Base-by-base conservation (phyloP, 2,329 filamentous ascomycete species). In the Botrytis medusae region DNA sequence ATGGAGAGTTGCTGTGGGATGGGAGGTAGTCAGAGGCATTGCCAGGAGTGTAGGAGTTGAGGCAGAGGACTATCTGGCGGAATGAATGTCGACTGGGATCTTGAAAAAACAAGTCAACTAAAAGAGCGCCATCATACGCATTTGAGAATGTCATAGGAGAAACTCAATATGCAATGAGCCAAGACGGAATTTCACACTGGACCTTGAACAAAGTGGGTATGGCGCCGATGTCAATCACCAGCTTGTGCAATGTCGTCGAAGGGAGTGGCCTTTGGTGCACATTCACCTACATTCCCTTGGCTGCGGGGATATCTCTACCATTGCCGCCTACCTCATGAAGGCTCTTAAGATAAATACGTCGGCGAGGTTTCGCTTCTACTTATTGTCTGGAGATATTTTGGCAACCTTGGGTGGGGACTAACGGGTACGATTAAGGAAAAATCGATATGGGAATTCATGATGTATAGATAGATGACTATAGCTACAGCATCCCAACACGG, bases 1-100 rank as follows among this genome's bases (percentile, higher is more conserved):
- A 82, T 96, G 92, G 92, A 89, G 91, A 79, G 91, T 95, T 16
- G 93, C 92, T 77, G 90, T 93, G 73, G 89, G 90, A 1, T 95
- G 92, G 92, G 93, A 96, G 79, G 89, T 92, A 75, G 88, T 93
- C 10, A 85, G 91, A 74, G 87, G 86, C 5, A 83, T 96, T 75
- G 93, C 92, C 42, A 84, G 93, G 79, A 91, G 88, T 79, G 88
- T 96, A 69, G 91, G 91, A 3, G 86, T 96, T n/a, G 92, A 94
- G 81, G 86, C 94, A 20, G 90, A 93, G 75, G 93, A 95, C 80
- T 95, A 91, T 86, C 82, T 93, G 72, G 86, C 91, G 67, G 92
- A 93, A 76, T 93, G 34, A 71, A 32, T 57, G 34, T 7, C 25
- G 37, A 20, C 8, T 29, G 40, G 25, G 34, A 48, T 64, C 9